phyloP scores from a whole-genome alignment of 805 yeast genomes.

The Myxozyma monticola region DNA sequence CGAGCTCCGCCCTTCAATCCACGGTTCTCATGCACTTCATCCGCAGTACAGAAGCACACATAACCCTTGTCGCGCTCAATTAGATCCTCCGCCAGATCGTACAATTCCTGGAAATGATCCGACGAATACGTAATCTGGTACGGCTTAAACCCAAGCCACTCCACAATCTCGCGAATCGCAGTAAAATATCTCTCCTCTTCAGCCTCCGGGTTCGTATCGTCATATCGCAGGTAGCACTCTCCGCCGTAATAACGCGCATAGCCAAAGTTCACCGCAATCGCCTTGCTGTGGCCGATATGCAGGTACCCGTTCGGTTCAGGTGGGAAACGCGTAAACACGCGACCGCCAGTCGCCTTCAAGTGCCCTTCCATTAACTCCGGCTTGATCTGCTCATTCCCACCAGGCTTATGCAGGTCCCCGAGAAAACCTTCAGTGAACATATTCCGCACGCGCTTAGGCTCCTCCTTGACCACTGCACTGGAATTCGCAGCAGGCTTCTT shows the following conservation, averaged over 20 bases:
- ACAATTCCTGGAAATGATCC: conserved; percentile 88
- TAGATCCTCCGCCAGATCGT: conserved; percentile 82
- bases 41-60: conserved; percentile 91
- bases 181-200: conserved; percentile 91
- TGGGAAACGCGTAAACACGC: conserved; percentile 92
- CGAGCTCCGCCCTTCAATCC: conserved; percentile 94
- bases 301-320: conserved; percentile 98
- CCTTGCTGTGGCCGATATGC: conserved; percentile 97
- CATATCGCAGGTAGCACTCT: conserved; percentile 86
- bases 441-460: conserved; percentile 41
- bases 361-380: conserved; percentile 85
- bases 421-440: conserved; percentile 96
- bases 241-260: conserved; percentile 86
- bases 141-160: conserved; percentile 93
- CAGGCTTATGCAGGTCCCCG: conserved; percentile 92
- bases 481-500: conserved; percentile 25
- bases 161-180: conserved; percentile 78
- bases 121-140: conserved; percentile 95
- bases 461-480: conserved; percentile 38
- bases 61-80: conserved; percentile 74
- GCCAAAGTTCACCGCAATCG: conserved; percentile 98
- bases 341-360: conserved; percentile 72
- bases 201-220: conserved; percentile 98
- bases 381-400: conserved; percentile 87
- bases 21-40: conserved; percentile 84